Conservation (phyloP, 2,329 filamentous ascomycete genomes). For the Annulohypoxylon truncatum region DNA sequence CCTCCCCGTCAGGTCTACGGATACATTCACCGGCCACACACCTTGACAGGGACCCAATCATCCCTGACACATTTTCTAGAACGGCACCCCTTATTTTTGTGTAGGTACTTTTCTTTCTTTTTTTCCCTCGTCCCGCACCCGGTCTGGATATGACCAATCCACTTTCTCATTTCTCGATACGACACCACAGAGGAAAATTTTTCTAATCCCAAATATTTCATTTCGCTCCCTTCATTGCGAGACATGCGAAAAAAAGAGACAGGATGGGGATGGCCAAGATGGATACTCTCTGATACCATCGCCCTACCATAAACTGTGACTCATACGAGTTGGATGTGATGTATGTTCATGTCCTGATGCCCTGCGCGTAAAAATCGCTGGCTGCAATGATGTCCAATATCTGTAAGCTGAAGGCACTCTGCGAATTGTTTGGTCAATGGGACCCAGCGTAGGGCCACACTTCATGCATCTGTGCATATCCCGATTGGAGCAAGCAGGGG, state of each 20-base stretch:
- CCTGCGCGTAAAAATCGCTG: slow-evolving; percentile 43
- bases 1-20: slow-evolving; percentile 34
- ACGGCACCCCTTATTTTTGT: slow-evolving; percentile 33
- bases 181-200: slow-evolving; percentile 29
- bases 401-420: slow-evolving; percentile 46
- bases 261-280: slow-evolving; percentile 10
- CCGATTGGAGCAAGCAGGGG: slow-evolving; percentile 45
- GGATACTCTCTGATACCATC: slow-evolving; percentile 30
- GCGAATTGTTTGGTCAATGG: slow-evolving; percentile 47
- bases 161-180: slow-evolving; percentile 42
- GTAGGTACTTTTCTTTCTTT: slow-evolving; percentile 22
- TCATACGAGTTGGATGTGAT: slow-evolving; percentile 45
- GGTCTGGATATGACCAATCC: slow-evolving; percentile 34
- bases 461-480: slow-evolving; percentile 42
- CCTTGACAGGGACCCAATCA: slow-evolving; percentile 31
- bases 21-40: slow-evolving; percentile 40
- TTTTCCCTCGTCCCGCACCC: slow-evolving; percentile 33
- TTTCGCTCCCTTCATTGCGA: slow-evolving; percentile 32
- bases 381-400: slow-evolving; percentile 51
- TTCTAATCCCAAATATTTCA: slow-evolving; percentile 35
- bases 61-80: slow-evolving; percentile 35
- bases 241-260: slow-evolving; percentile 22
- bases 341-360: slow-evolving; percentile 49
- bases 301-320: slow-evolving; percentile 42
- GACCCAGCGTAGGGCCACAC: slow-evolving; percentile 41